phyloP scores from a whole-genome alignment of 78 protist genomes.

The Pelomyxa schiedti region DNA sequence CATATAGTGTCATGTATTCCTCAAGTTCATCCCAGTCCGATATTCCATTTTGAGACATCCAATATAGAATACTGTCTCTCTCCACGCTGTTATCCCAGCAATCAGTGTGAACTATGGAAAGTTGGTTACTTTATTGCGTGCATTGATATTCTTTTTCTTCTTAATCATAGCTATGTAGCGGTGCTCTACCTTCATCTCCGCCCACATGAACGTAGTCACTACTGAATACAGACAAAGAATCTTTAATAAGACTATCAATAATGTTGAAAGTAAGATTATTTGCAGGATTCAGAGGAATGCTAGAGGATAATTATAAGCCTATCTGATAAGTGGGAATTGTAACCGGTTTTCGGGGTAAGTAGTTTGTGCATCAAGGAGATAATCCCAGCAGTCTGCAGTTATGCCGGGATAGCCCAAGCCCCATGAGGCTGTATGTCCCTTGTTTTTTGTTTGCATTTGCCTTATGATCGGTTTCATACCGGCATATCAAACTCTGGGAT shows the following conservation, averaged over 20 bases:
- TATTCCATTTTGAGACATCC: conserved; percentile 30
- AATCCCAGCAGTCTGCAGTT: not conserved
- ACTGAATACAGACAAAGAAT: not conserved
- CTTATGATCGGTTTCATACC: not conserved
- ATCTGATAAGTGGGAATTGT: too few relatives aligned
- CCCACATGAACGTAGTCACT: conserved; percentile 57
- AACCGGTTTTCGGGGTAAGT: not conserved
- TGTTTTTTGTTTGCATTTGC: not conserved
- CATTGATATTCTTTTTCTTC: too few relatives aligned
- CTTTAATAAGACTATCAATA: not conserved
- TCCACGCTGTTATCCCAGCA: conserved; percentile 57
- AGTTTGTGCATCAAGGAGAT: not conserved
- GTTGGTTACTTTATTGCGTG: too few relatives aligned
- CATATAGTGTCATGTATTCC: not conserved
- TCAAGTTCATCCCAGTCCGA: not conserved
- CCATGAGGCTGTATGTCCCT: conserved; percentile 84
- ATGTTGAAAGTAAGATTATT: not conserved
- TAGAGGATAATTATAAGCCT: too few relatives aligned
- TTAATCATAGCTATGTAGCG: too few relatives aligned
- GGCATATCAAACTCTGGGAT: conserved; percentile 82
- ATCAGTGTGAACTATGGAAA: conserved; percentile 42
- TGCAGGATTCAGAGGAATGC: not conserved
- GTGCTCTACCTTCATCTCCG: too few relatives aligned
- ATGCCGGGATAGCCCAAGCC: conserved; percentile 54
- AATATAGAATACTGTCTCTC: conserved; percentile 1